Base-by-base conservation (phyloP, 768 basidiomycete genomes). In the Fistulinella prunicolor region DNA sequence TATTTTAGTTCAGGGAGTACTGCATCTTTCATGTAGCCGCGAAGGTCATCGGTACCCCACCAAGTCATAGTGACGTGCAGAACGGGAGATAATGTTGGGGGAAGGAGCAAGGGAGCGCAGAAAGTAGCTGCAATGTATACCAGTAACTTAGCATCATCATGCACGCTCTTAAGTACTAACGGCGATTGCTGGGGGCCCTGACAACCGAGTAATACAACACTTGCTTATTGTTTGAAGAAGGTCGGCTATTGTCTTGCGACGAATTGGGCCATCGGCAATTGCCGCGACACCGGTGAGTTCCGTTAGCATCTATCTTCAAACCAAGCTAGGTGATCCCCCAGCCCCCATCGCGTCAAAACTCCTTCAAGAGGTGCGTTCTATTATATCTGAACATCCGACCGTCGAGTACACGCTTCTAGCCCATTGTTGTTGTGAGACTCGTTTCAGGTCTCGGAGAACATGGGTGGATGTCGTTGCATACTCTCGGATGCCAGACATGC, bases 11-110 rank as follows among this genome's bases (percentile, higher is more conserved):
- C 60, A 16, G 67, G 67, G 38, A 69, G 60, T 13, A 62, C 46
- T 17, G 67, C 67, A 51, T 68, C 68, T 45, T 55, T 60, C 55
- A 69, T 66, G 50, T 69, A 69, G 24, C 58, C 64, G 19, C 55
- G 65, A 43, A 70, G 57, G 52, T 69, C 62, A 36, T 69, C 69
- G 38, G 66, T 50, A 34, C 60, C 68, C 49, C 54, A 56, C 56
- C 55, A 65, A 38, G 61, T 12, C 65, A 67, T 67, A 20, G 29
- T 10, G 35, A 44, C 8, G 38, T 22, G 47, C 24, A 32, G 43
- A 38, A 29, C 14, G 37, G 20, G 20, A 2, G 9, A 17, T 43
- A 21, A 10, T 40, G 22, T 28, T 40, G 29, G 30, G 43, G 24
- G 38, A 23, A 14, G 29, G 38, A 21, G 21, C 1, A 40, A 32